These are phyloP conservation scores for Xylaria sp. DNA, from an alignment of 2,329 filamentous ascomycete species.

Conservation along the genomic window DNA sequence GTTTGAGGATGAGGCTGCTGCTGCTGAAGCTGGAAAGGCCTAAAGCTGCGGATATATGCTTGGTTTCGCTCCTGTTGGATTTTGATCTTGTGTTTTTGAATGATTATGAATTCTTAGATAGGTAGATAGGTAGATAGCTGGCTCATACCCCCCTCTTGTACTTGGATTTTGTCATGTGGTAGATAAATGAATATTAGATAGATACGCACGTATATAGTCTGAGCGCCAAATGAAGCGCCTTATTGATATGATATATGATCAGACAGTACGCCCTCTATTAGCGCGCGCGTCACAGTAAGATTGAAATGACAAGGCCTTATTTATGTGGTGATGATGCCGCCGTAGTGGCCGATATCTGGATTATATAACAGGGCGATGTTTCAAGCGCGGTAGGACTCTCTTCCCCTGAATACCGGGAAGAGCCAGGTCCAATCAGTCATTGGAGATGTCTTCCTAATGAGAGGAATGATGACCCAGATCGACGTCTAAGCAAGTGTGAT, in stretches of 20 bases:
- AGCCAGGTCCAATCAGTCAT: too few species aligned
- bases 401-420: background rate
- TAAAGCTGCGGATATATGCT: background rate
- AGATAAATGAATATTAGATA: background rate
- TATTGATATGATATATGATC: constrained; percentile 1
- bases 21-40: background rate
- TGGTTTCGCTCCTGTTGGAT: background rate
- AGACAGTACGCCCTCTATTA: background rate
- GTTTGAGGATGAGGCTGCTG: background rate
- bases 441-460: background rate
- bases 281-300: background rate
- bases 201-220: too few species aligned
- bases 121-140: constrained; percentile 7
- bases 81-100: background rate
- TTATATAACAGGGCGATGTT: background rate
- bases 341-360: background rate
- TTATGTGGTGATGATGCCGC: too few species aligned
- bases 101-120: background rate
- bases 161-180: background rate
- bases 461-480: constrained; percentile 48
- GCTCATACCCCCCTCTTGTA: background rate
- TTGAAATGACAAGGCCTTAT: background rate
- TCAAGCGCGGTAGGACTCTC: too few species aligned
- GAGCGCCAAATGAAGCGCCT: background rate
- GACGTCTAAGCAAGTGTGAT: constrained; percentile 52